Conservation (phyloP, 371 early-diverging fungal genomes). For the Capillidium heterosporum region DNA sequence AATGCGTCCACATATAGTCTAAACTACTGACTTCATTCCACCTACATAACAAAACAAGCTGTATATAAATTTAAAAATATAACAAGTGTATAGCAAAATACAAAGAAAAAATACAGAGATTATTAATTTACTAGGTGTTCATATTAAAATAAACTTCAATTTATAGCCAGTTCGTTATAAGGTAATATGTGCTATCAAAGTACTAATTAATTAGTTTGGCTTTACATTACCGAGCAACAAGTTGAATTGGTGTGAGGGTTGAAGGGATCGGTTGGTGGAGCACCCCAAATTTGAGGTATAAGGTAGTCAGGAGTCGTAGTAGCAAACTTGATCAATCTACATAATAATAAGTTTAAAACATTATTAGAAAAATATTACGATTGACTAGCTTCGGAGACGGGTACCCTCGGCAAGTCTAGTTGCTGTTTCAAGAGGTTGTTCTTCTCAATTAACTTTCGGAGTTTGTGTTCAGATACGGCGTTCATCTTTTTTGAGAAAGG, state of each 20-base stretch:
- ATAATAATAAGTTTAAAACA: background rate
- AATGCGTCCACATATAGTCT: too few species aligned
- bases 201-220: too few species aligned
- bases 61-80: too few species aligned
- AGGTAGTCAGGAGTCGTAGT: constrained; percentile 45
- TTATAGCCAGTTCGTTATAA: too few species aligned
- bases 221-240: background rate
- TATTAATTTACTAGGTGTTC: too few species aligned
- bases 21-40: too few species aligned
- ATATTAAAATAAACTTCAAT: too few species aligned
- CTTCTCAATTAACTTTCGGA: constrained; percentile 52
- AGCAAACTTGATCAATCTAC: constrained; percentile 30
- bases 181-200: too few species aligned
- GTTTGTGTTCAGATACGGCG: constrained; percentile 41
- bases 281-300: constrained; percentile 63
- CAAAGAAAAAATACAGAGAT: too few species aligned
- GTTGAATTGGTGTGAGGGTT: background rate
- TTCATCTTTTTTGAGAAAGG: too few species aligned
- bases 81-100: too few species aligned
- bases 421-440: constrained; percentile 61
- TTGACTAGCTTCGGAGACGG: constrained; percentile 59
- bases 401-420: constrained; percentile 56
- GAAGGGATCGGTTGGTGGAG: background rate
- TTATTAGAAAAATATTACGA: constrained; percentile 16
- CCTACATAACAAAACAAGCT: too few species aligned